These are phyloP conservation scores for Fusarium sp. DNA, from an alignment of 2,329 filamentous ascomycete genomes.

Conservation along the genomic window DNA sequence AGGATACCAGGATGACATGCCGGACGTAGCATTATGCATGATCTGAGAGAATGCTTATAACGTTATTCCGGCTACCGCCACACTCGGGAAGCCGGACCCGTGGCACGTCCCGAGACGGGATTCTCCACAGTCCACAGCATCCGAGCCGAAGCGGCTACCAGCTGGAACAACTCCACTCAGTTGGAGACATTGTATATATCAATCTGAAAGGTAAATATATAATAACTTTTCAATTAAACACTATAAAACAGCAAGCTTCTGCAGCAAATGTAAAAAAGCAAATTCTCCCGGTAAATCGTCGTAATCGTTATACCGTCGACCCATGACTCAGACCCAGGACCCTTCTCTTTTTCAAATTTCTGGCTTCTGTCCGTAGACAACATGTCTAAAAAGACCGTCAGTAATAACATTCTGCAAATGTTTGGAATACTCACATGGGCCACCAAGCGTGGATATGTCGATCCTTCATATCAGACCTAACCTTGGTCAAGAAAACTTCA, in stretches of 20 bases:
- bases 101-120: slow-evolving; percentile 29
- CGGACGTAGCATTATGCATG: not conserved
- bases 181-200: not conserved
- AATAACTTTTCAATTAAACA: not conserved
- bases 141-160: not conserved
- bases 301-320: not conserved
- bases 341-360: not conserved
- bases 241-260: not conserved
- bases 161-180: not conserved
- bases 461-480: slow-evolving; percentile 50
- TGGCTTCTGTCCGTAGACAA: slow-evolving; percentile 43
- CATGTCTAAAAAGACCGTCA: slow-evolving; percentile 15
- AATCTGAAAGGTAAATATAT: not conserved
- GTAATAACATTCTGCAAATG: rapidly evolving
- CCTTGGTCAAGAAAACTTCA: slow-evolving; percentile 48
- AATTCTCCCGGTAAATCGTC: not conserved
- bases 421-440: slow-evolving; percentile 48
- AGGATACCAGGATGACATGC: not conserved
- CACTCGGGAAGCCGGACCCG: slow-evolving; percentile 38
- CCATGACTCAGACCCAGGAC: not conserved
- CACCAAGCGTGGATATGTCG: slow-evolving; percentile 53
- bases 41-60: not conserved
- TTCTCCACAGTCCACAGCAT: not conserved
- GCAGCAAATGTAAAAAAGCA: not conserved
- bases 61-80: slow-evolving; percentile 7